Conservation (phyloP, 2,329 filamentous ascomycete species). For the Colletotrichum abscissum region DNA sequence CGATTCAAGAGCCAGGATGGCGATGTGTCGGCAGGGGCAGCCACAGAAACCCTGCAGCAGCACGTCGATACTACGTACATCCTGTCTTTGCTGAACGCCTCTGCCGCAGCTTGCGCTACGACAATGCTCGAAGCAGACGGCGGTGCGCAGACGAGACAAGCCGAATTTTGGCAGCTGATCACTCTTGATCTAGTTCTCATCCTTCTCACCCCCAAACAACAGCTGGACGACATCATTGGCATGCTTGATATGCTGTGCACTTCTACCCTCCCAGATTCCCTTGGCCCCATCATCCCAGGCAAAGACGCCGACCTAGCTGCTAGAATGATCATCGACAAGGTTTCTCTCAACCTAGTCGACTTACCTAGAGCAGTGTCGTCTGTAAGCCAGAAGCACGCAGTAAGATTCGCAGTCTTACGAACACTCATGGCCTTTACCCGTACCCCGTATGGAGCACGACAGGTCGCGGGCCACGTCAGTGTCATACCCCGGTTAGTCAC, state of each 20-base stretch:
- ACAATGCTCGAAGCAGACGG: constrained; percentile 45
- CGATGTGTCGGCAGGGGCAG: constrained; percentile 50
- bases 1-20: constrained; percentile 63
- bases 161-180: constrained; percentile 75
- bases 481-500: constrained; percentile 81
- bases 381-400: constrained; percentile 51
- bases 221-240: constrained; percentile 69
- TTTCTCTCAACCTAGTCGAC: constrained; percentile 72
- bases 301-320: constrained; percentile 57
- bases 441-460: constrained; percentile 70
- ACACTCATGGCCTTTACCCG: constrained; percentile 70
- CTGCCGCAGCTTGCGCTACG: constrained; percentile 69
- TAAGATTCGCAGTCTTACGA: constrained; percentile 60
- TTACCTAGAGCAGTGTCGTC: constrained; percentile 57
- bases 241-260: constrained; percentile 76
- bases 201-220: constrained; percentile 75
- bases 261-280: constrained; percentile 70
- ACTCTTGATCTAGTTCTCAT: constrained; percentile 74
- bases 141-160: constrained; percentile 44
- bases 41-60: constrained; percentile 50
- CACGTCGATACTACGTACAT: constrained; percentile 73
- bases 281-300: constrained; percentile 71
- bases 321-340: constrained; percentile 66
- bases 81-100: constrained; percentile 73
- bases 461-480: constrained; percentile 75